phyloP scores from a whole-genome alignment of 768 basidiomycete species.

The Lyophyllum decastes region DNA sequence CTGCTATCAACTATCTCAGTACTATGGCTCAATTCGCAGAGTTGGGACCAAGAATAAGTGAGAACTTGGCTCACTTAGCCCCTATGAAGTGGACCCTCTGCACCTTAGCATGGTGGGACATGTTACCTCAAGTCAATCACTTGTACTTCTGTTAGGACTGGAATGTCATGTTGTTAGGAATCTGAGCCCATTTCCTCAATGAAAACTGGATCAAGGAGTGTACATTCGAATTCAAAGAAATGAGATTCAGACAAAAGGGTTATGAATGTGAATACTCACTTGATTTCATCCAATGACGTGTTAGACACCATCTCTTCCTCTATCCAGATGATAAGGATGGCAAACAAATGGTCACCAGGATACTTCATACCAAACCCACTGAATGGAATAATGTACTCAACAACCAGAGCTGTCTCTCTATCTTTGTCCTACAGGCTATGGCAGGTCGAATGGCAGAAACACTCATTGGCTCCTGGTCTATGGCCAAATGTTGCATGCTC shows the following conservation, averaged over 20 bases:
- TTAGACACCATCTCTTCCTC: too few relatives aligned
- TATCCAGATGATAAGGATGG: too few relatives aligned
- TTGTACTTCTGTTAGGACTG: not conserved
- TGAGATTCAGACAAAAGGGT: too few relatives aligned
- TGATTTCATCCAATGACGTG: too few relatives aligned
- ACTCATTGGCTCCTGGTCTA: too few relatives aligned
- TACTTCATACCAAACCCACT: not conserved
- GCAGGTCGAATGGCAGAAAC: too few relatives aligned
- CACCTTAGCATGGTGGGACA: not conserved
- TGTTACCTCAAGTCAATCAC: not conserved
- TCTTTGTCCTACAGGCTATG: not conserved
- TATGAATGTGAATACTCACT: too few relatives aligned
- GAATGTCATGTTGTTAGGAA: conserved; percentile 3
- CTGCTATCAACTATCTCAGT: too few relatives aligned
- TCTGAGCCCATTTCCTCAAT: conserved; percentile 16
- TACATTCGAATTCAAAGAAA: too few relatives aligned
- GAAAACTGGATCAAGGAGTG: too few relatives aligned
- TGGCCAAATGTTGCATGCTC: too few relatives aligned
- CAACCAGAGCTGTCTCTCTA: not conserved
- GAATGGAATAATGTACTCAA: not conserved
- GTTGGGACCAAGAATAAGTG: not conserved
- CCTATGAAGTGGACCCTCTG: not conserved
- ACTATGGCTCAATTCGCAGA: not conserved
- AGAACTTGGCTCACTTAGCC: not conserved
- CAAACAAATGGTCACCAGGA: too few relatives aligned